Percentiles rank a stretch among this genome's conserved stretches.
These are phyloP conservation scores for Rubia peregrina DNA, from an alignment of 305 asterid genomes.

Conservation along the genomic window DNA sequence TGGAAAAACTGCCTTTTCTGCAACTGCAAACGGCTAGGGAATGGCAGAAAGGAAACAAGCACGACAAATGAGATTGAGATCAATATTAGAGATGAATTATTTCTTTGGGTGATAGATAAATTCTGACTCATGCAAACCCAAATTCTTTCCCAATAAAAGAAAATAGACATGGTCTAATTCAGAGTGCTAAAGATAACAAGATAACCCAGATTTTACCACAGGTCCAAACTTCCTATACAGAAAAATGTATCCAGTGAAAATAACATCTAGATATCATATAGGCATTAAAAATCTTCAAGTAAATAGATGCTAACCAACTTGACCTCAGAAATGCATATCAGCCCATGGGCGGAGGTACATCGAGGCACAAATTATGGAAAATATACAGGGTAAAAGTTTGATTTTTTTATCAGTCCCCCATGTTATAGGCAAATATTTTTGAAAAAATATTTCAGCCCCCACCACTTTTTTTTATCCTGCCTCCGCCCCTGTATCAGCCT, in stretches of 20 bases:
- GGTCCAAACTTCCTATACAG: no score
- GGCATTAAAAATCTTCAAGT: background rate
- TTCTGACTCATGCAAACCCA: background rate
- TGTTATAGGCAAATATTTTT: no score
- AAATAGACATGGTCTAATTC: background rate
- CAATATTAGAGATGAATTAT: background rate
- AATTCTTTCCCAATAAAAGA: background rate
- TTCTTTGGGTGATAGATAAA: background rate
- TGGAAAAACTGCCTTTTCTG: constrained; percentile 97
- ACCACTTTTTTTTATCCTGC: no score
- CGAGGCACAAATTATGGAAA: no score
- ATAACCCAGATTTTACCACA: background rate
- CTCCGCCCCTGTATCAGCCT: no score
- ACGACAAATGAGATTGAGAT: background rate
- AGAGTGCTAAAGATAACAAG: background rate
- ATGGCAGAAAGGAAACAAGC: background rate
- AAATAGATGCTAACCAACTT: background rate
- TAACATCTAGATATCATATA: background rate
- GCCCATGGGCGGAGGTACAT: no score
- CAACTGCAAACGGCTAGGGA: constrained; percentile 75
- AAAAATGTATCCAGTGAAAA: no score
- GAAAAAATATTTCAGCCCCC: no score
- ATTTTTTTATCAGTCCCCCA: no score
- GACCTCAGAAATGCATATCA: background rate
- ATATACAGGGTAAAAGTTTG: no score